Evolutionary conservation across 164 flowering plant species (phyloP).

Genomic region (Annona cherimola): DNA sequence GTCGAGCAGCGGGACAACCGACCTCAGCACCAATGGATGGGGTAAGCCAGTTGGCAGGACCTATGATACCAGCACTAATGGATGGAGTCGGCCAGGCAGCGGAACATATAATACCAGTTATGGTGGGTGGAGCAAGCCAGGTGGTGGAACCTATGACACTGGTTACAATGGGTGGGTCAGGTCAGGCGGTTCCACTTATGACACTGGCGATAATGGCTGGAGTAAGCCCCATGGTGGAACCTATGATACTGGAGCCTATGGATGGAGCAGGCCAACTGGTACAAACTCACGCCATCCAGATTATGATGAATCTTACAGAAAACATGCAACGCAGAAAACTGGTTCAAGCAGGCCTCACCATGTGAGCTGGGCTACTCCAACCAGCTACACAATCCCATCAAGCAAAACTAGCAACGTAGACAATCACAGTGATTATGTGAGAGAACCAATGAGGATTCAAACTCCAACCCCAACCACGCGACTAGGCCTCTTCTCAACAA

Average conservation of each 20-base stretch:
- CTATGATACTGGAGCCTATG: background rate
- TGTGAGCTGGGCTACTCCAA: slow-evolving; percentile 18
- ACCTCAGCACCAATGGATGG: slow-evolving; percentile 7
- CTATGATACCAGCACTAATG: background rate
- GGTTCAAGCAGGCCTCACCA: slow-evolving; percentile 26
- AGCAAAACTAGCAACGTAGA: slow-evolving; percentile 16
- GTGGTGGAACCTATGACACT: slow-evolving; percentile 10
- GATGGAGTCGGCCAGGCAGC: background rate
- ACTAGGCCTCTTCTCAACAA: slow-evolving; percentile 4
- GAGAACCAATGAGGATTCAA: slow-evolving; percentile 7
- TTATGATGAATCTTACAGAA: background rate
- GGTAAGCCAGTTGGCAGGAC: slow-evolving; percentile 9
- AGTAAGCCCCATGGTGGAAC: background rate
- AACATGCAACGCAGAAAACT: slow-evolving; percentile 4
- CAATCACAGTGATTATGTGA: slow-evolving; percentile 11
- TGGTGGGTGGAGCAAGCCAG: background rate
- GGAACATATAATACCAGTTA: slow-evolving; percentile 6
- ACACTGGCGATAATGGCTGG: background rate
- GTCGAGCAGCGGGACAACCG: background rate
- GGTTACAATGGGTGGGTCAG: slow-evolving; percentile 8
- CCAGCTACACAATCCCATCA: slow-evolving; percentile 10
- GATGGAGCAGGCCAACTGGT: slow-evolving; percentile 4
- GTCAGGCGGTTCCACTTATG: slow-evolving; percentile 1
- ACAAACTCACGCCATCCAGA: slow-evolving; percentile 3
- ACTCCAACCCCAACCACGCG: slow-evolving; percentile 3